These are phyloP conservation scores for Plasmodium falciparum DNA, from an alignment of 169 alveolate genomes.

Conservation along the genomic window DNA sequence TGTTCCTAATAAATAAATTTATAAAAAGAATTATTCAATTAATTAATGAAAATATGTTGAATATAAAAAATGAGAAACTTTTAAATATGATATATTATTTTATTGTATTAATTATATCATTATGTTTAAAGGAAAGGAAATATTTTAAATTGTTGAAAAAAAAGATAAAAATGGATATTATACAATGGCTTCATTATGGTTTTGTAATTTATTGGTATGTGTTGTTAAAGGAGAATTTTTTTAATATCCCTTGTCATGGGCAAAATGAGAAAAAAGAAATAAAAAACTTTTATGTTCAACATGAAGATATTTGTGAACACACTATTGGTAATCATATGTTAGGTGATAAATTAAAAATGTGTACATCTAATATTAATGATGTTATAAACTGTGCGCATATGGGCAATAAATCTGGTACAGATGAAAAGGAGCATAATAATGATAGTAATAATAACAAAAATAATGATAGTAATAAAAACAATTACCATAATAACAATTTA, in stretches of 20 bases:
- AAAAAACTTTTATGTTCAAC: too few relatives aligned
- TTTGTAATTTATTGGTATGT: constrained; percentile 26
- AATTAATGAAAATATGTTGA: constrained; percentile 25
- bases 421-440: constrained; percentile 3
- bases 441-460: not conserved
- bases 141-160: constrained; percentile 22
- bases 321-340: not conserved
- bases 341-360: not conserved
- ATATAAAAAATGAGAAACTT: constrained; percentile 13
- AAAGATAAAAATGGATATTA: constrained; percentile 12
- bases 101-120: constrained; percentile 12
- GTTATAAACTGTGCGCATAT: not conserved
- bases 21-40: constrained; percentile 17
- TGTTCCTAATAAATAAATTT: constrained; percentile 46
- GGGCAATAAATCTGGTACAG: not conserved
- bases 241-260: not conserved
- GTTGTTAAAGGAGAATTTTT: constrained; percentile 13
- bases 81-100: constrained; percentile 43
- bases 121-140: constrained; percentile 22
- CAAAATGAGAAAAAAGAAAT: not conserved
- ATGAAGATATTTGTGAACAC: too few relatives aligned
- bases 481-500: not conserved
- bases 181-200: constrained; percentile 15
- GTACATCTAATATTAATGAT: not conserved
- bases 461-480: too few relatives aligned